A percentile compares a stretch with the other conserved stretches of the same genome.
Evolutionary conservation across 148 eudicot genomes (phyloP).

Genomic region (Diospyros lotus): DNA sequence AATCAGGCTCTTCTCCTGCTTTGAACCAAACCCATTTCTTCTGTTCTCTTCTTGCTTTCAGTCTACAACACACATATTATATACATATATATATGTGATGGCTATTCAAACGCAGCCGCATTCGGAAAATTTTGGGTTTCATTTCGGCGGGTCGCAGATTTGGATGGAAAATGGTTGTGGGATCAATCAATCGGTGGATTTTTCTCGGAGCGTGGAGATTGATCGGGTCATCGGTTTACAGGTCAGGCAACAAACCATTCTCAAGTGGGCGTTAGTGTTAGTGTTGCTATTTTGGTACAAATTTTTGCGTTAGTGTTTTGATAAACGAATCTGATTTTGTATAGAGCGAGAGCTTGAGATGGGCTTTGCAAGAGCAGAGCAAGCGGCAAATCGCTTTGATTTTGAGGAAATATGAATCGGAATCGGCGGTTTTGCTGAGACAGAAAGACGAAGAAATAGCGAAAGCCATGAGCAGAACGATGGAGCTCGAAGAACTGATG

Average conservation of each 20-base stretch:
- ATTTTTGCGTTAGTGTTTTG: neutral
- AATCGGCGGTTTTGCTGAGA: slow-evolving; percentile 23
- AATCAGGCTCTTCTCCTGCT: slow-evolving; percentile 2
- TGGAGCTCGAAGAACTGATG: slow-evolving; percentile 49
- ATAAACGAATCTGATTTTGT: neutral
- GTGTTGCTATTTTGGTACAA: neutral
- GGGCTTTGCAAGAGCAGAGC: slow-evolving; percentile 57
- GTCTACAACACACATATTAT: neutral
- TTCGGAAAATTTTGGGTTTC: slow-evolving; percentile 39
- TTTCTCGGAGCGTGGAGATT: slow-evolving; percentile 36
- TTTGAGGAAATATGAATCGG: slow-evolving; percentile 38
- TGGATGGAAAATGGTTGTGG: slow-evolving; percentile 23
- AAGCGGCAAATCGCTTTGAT: slow-evolving; percentile 42
- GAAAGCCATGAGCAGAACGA: slow-evolving; percentile 32
- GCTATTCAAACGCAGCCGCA: slow-evolving; percentile 57
- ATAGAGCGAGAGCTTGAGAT: slow-evolving; percentile 68
- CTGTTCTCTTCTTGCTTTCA: slow-evolving; percentile 5
- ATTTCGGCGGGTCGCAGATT: slow-evolving; percentile 26
- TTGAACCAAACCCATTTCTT: slow-evolving; percentile 14
- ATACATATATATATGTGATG: slow-evolving; percentile 23
- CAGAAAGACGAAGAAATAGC: slow-evolving; percentile 67
- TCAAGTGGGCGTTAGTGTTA: neutral
- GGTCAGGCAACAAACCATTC: slow-evolving; percentile 31
- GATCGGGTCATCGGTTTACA: slow-evolving; percentile 51
- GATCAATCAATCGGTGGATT: slow-evolving; percentile 18